phyloP scores from a whole-genome alignment of 1,284 basidiomycete genomes.

The Boletus sp. region DNA sequence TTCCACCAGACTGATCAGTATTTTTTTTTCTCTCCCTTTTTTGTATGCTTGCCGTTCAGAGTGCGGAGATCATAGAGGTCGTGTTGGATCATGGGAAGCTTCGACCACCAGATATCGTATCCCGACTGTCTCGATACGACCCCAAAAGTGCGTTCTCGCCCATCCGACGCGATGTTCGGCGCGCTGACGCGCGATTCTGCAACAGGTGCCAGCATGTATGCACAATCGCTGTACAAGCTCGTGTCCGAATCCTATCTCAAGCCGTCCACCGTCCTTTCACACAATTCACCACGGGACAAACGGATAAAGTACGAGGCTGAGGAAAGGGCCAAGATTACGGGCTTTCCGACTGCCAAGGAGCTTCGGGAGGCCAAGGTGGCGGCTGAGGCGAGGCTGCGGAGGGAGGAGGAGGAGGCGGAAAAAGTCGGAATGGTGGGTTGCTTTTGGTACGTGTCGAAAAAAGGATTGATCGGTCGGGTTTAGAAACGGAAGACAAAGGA shows the following conservation, averaged over 20 bases:
- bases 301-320: constrained; percentile 70
- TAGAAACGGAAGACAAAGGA: constrained; percentile 64
- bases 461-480: constrained; percentile 11
- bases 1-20: not conserved
- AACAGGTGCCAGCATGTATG: constrained; percentile 52
- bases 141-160: constrained; percentile 50
- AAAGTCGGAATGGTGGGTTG: constrained; percentile 63
- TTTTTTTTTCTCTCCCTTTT: no score
- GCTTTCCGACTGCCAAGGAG: constrained; percentile 74
- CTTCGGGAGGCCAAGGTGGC: constrained; percentile 63
- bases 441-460: not conserved
- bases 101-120: constrained; percentile 67
- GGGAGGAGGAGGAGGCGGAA: constrained; percentile 70
- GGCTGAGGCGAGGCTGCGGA: constrained; percentile 56
- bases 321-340: constrained; percentile 65
- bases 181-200: not conserved
- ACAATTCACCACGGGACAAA: constrained; percentile 72
- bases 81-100: constrained; percentile 87
- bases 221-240: constrained; percentile 59
- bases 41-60: no score
- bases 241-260: constrained; percentile 65
- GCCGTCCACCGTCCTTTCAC: constrained; percentile 67
- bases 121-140: constrained; percentile 48
- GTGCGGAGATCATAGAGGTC: constrained; percentile 67
- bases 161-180: no score